These are phyloP conservation scores for Myriosclerotinia curreyana DNA, from an alignment of 2,329 filamentous ascomycete genomes.

Conservation along the genomic window DNA sequence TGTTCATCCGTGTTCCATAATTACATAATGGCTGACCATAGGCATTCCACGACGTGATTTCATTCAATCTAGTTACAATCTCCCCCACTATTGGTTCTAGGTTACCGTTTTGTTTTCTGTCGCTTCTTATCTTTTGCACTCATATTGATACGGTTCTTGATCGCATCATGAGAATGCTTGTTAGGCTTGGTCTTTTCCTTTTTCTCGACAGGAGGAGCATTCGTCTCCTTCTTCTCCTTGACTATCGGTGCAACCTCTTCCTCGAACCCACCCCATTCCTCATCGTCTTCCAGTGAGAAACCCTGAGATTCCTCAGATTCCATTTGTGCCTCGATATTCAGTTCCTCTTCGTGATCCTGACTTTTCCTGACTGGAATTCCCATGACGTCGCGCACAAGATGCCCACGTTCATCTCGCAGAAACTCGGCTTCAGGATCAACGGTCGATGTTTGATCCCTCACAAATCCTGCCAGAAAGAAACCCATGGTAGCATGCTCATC, in stretches of 20 bases:
- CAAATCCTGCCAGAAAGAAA: constrained; percentile 90
- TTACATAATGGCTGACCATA: not conserved
- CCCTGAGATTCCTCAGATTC: not conserved
- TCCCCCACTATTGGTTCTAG: not conserved
- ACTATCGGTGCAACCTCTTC: constrained; percentile 34
- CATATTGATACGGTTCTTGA: constrained; percentile 23
- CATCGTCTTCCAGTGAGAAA: constrained; percentile 27
- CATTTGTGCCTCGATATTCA: constrained; percentile 20
- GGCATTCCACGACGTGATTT: not conserved
- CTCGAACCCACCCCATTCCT: constrained; percentile 41
- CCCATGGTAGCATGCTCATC: constrained; percentile 86
- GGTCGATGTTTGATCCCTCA: constrained; percentile 44
- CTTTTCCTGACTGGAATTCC: constrained; percentile 42
- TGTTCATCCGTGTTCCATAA: not conserved
- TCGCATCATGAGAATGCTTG: constrained; percentile 23
- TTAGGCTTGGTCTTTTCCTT: constrained; percentile 15
- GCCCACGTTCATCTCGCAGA: constrained; percentile 52
- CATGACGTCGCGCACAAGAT: constrained; percentile 46
- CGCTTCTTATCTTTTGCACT: constrained; percentile 29
- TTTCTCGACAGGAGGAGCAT: constrained; percentile 41
- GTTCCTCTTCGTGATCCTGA: constrained; percentile 27
- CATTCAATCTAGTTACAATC: not conserved
- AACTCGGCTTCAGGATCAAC: constrained; percentile 25
- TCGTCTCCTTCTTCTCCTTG: constrained; percentile 41
- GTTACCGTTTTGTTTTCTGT: constrained; percentile 29